Evolutionary conservation across 768 basidiomycete species (phyloP).

Genomic region (Krasilnikovozyma curviuscula): DNA sequence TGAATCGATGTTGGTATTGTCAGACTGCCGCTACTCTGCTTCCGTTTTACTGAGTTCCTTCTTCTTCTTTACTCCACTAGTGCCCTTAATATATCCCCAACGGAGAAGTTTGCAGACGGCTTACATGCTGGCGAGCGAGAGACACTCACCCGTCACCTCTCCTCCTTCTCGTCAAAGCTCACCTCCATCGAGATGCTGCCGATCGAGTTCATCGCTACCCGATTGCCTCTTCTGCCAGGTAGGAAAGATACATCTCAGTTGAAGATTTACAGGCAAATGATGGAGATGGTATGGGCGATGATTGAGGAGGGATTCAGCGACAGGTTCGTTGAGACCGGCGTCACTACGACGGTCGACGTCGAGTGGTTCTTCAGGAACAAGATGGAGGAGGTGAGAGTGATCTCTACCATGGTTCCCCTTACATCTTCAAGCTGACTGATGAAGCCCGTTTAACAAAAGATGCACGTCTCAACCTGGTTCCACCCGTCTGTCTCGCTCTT

Average conservation of each 20-base stretch:
- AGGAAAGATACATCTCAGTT: conserved; percentile 28
- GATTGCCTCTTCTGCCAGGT: too few relatives aligned
- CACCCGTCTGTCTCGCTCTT: conserved; percentile 36
- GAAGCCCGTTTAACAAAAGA: background rate
- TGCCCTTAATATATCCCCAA: conserved; percentile 24
- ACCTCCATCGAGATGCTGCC: too few relatives aligned
- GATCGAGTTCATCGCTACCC: conserved; percentile 34
- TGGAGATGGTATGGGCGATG: conserved; percentile 38
- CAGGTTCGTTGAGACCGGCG: conserved; percentile 29
- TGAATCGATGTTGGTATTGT: too few relatives aligned
- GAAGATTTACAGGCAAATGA: conserved; percentile 33
- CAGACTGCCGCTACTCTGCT: too few relatives aligned
- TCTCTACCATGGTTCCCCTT: background rate
- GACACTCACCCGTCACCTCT: too few relatives aligned
- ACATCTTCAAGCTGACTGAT: background rate
- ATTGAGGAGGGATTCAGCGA: conserved; percentile 38
- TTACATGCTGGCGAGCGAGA: conserved; percentile 35
- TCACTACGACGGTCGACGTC: conserved; percentile 34
- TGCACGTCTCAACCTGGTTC: conserved; percentile 36
- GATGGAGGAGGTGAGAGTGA: conserved; percentile 29
- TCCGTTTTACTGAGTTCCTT: too few relatives aligned
- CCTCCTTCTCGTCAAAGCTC: too few relatives aligned
- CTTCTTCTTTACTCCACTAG: too few relatives aligned
- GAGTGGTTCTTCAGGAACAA: conserved; percentile 40
- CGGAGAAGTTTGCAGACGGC: conserved; percentile 34